These are phyloP conservation scores for Talaromyces rugulosus DNA, from an alignment of 2,329 filamentous ascomycete genomes.

Conservation along the genomic window DNA sequence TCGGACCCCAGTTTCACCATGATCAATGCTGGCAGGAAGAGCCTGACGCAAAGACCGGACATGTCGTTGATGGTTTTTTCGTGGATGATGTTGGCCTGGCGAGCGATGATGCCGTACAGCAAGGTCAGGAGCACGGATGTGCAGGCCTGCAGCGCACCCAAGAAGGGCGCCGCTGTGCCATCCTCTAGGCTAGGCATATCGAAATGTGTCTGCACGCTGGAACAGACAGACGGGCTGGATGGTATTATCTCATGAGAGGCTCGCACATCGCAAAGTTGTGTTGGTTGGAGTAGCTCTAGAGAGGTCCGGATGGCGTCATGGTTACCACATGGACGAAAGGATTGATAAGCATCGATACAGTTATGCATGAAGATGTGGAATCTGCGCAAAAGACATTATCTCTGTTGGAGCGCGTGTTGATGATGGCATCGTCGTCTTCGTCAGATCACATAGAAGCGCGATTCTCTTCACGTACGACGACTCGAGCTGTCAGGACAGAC, in stretches of 20 bases:
- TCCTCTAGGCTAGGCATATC: slow-evolving; percentile 2
- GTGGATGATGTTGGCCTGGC: slow-evolving; percentile 48
- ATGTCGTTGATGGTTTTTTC: slow-evolving; percentile 48
- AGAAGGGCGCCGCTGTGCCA: slow-evolving; percentile 34
- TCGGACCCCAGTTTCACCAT: slow-evolving; percentile 52
- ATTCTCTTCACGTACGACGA: background rate
- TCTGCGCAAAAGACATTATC: background rate
- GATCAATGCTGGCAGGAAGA: slow-evolving; percentile 52
- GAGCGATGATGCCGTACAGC: slow-evolving; percentile 48
- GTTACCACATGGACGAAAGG: background rate
- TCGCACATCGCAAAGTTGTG: background rate
- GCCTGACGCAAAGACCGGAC: slow-evolving; percentile 48
- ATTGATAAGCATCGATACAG: background rate
- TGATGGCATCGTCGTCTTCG: background rate
- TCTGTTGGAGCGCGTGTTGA: background rate
- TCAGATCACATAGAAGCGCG: background rate
- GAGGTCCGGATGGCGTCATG: background rate
- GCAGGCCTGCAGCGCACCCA: slow-evolving; percentile 53
- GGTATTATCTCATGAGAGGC: background rate
- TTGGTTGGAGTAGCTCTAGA: background rate
- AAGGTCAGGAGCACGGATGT: slow-evolving; percentile 54
- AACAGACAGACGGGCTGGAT: background rate
- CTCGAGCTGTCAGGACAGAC: background rate
- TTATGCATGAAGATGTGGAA: background rate
- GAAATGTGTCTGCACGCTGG: background rate